Percentiles rank a stretch among this genome's conserved stretches.
Evolutionary conservation across 2,329 filamentous ascomycete species (phyloP).

Genomic region (Falciphora oryzae): DNA sequence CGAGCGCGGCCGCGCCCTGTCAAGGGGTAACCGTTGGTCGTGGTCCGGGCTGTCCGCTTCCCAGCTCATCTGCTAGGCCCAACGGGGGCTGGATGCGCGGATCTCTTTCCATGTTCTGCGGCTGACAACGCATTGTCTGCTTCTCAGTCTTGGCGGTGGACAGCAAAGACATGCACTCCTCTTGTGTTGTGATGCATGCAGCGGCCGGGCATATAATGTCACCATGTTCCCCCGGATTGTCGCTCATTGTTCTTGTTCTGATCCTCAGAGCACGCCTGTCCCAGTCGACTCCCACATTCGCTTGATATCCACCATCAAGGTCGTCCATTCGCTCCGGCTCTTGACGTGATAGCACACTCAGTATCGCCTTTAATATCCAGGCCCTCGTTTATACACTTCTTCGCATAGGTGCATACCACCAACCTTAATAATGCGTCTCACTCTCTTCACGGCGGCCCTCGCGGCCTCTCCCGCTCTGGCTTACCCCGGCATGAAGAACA

Average conservation of each 20-base stretch:
- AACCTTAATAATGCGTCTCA: conserved; percentile 1
- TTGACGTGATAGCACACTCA: not conserved
- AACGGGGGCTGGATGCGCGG: not conserved
- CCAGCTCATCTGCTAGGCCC: not conserved
- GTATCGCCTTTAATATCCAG: not conserved
- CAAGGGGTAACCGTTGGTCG: not conserved
- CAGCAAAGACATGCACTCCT: not conserved
- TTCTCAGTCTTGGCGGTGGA: not conserved
- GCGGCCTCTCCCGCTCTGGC: conserved; percentile 6
- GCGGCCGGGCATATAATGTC: not conserved
- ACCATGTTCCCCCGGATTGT: not conserved
- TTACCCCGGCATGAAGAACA: conserved; percentile 5
- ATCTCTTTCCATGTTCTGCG: too few species aligned
- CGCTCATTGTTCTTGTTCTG: not conserved
- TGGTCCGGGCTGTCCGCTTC: not conserved
- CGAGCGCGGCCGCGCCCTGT: not conserved
- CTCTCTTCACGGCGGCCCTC: conserved; percentile 1
- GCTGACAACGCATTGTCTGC: not conserved
- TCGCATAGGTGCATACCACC: not conserved
- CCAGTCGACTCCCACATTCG: not conserved
- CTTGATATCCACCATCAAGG: not conserved
- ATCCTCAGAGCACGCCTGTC: not conserved
- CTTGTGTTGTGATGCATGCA: not conserved
- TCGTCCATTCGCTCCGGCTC: not conserved
- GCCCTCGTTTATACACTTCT: not conserved